Conservation (phyloP, 257 asterid genomes). For the Eustoma russellianum region DNA sequence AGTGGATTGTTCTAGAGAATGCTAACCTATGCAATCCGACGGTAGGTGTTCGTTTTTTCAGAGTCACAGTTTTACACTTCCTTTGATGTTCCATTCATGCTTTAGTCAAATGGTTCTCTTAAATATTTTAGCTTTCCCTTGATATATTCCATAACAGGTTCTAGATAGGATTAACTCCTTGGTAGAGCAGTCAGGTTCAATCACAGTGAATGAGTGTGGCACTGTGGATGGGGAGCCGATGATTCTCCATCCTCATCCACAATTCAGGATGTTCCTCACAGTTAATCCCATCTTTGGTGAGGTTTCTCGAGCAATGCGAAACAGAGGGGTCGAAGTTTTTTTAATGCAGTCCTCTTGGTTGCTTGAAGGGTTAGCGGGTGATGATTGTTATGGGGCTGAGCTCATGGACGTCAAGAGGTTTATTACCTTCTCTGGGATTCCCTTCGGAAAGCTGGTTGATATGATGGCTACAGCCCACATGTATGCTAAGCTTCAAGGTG, state of each 20-base stretch:
- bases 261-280: slow-evolving; percentile 89
- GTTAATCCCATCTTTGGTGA: slow-evolving; percentile 87
- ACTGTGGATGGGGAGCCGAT: slow-evolving; percentile 75
- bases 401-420: slow-evolving; percentile 66
- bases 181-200: slow-evolving; percentile 97
- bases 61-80: neutral
- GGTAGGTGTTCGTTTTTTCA: slow-evolving; percentile 23
- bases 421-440: slow-evolving; percentile 65
- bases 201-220: slow-evolving; percentile 90
- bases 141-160: slow-evolving; percentile 44
- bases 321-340: slow-evolving; percentile 86
- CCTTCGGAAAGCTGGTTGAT: slow-evolving; percentile 58
- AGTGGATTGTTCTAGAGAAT: slow-evolving; percentile 93
- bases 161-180: slow-evolving; percentile 96
- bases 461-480: slow-evolving; percentile 81
- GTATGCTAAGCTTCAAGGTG: slow-evolving; percentile 65
- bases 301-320: slow-evolving; percentile 98
- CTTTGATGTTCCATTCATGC: neutral
- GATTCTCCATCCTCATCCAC: slow-evolving; percentile 82
- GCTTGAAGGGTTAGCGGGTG: slow-evolving; percentile 21
- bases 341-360: slow-evolving; percentile 70
- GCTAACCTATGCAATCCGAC: slow-evolving; percentile 99
- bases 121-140: neutral
- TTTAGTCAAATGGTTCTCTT: neutral
- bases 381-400: slow-evolving; percentile 37